Conservation (phyloP, 768 basidiomycete species). For the Calocybe cyanea region DNA sequence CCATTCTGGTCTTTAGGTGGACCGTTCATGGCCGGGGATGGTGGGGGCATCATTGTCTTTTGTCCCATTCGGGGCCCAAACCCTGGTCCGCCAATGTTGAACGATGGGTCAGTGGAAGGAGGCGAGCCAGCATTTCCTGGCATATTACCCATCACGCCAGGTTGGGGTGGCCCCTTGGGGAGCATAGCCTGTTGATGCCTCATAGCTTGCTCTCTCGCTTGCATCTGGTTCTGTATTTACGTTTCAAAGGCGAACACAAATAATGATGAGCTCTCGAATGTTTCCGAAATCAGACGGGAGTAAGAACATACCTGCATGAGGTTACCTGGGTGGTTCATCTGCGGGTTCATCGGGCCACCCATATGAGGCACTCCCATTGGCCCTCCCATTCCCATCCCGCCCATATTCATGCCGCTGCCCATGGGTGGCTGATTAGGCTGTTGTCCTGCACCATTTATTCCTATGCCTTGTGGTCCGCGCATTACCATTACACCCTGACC, state of each 20-base stretch:
- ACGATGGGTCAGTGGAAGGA: constrained; percentile 37
- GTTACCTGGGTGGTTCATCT: constrained; percentile 35
- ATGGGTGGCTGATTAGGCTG: constrained; percentile 23
- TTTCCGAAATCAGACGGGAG: background rate
- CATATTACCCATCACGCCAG: constrained; percentile 23
- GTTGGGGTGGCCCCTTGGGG: constrained; percentile 31
- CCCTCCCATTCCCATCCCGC: constrained; percentile 20
- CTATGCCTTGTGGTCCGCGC: constrained; percentile 23
- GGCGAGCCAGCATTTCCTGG: constrained; percentile 40
- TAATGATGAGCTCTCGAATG: background rate
- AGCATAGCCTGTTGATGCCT: constrained; percentile 30
- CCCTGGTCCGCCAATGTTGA: constrained; percentile 29
- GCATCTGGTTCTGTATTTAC: constrained; percentile 15
- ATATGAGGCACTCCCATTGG: constrained; percentile 19
- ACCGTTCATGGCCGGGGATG: constrained; percentile 42
- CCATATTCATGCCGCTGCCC: constrained; percentile 21
- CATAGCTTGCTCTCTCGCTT: constrained; percentile 12
- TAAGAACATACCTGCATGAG: constrained; percentile 32
- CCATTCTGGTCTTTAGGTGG: constrained; percentile 24
- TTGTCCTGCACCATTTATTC: constrained; percentile 23
- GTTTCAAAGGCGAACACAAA: background rate
- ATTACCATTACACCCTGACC: constrained; percentile 38
- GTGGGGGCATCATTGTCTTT: constrained; percentile 47
- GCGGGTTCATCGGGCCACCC: constrained; percentile 28
- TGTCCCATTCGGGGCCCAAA: constrained; percentile 30